Base-by-base conservation (phyloP, 2,329 filamentous ascomycete species). In the Alternaria angustiovoidea region DNA sequence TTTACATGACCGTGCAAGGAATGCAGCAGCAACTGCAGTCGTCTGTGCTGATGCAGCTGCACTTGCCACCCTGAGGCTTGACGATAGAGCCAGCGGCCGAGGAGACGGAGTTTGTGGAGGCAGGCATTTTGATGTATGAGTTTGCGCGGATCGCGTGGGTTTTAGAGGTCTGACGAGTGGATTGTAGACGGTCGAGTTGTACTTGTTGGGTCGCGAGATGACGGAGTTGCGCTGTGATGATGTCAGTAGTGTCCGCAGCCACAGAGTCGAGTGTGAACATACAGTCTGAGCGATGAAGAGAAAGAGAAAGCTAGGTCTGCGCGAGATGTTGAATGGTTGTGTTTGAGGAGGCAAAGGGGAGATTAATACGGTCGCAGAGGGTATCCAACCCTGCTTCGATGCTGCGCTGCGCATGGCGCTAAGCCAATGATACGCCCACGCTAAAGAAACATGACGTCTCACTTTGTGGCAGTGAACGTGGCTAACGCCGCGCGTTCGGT, bases 1-100 rank as follows among this genome's bases (percentile, higher is more conserved):
- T 68, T 60, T 70, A 78, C 75, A 78, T 78, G 51, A 78, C 75
- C 0, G 74, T 76, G 62, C 76, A 78, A 5, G 76, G 76, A 41
- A 78, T 72, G 63, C 63, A 67, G 71, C 75, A 78, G 69, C 69
- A 77, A 43, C 62, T 65, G 67, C 75, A 76, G 48, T 73, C 71
- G 26, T 73, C 72, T 34, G 68, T 73, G 56, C 69, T 73, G 47
- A 70, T 55, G 62, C 72, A 75, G 18, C 68, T 66, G 63, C 66
- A 66, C 65, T 78, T 75, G 28, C 69, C 65, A 0, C 73, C 70
- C 44, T 67, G 67, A n/a, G 76, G 75, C 62, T 79, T 79, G 28
- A 67, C 68, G 51, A 79, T 67, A n/a, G 75, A 75, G 39, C 71
- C 59, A 4, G 75, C 66, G 56, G 72, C 52, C 7, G 74, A 73